These are phyloP conservation scores for Ophiostoma montium DNA, from an alignment of 2,329 filamentous ascomycete genomes.

Conservation along the genomic window DNA sequence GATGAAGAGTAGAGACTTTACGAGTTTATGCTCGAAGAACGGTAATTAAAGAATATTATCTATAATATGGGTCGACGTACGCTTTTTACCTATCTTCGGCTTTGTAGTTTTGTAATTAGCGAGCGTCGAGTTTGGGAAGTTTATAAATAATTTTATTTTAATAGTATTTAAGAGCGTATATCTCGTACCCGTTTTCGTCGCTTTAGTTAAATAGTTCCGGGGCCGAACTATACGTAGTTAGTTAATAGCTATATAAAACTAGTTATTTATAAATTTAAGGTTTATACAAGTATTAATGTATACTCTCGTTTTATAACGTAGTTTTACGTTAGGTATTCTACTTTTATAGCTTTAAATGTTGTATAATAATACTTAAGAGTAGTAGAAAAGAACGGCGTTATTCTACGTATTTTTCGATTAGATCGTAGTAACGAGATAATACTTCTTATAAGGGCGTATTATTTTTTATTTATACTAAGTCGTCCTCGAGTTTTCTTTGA, in stretches of 20 bases:
- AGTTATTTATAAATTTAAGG: not conserved
- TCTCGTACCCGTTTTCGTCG: too few relatives aligned
- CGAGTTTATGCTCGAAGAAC: too few relatives aligned
- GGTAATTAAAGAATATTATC: too few relatives aligned
- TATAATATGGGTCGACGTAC: too few relatives aligned
- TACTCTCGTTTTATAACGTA: too few relatives aligned
- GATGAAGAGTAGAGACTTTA: too few relatives aligned
- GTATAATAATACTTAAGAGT: not conserved
- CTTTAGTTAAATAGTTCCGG: too few relatives aligned
- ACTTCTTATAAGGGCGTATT: not conserved
- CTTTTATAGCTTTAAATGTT: not conserved
- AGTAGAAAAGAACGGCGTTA: not conserved
- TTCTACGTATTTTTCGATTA: too few relatives aligned
- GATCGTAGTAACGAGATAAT: not conserved
- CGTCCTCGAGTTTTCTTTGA: not conserved
- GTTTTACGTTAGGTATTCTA: too few relatives aligned
- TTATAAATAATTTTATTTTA: not conserved
- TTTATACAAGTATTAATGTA: not conserved
- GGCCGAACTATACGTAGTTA: not conserved
- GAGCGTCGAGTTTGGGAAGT: not conserved
- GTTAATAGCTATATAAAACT: not conserved
- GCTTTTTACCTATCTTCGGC: too few relatives aligned
- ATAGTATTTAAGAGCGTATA: too few relatives aligned
- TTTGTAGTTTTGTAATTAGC: too few relatives aligned
- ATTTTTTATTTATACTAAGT: constrained; percentile 3